phyloP scores from a whole-genome alignment of 768 basidiomycete species.

The Hericium alpestre region DNA sequence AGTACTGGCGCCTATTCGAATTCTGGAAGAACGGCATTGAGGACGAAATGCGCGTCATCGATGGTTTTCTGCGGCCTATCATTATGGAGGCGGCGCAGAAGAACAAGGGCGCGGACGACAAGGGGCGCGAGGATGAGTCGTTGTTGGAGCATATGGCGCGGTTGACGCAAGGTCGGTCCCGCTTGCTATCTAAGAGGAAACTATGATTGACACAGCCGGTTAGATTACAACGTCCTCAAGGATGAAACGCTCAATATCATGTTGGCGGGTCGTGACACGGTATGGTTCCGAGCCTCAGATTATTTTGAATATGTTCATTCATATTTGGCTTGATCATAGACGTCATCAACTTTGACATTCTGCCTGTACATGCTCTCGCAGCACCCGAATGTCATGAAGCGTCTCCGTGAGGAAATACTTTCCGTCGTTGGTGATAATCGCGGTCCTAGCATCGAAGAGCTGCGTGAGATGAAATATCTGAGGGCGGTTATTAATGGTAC shows the following conservation, averaged over 20 bases:
- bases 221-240: constrained; percentile 21
- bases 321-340: constrained; percentile 10
- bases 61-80: constrained; percentile 1
- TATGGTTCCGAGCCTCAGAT: not conserved
- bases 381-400: constrained; percentile 18
- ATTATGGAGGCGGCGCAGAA: constrained; percentile 4
- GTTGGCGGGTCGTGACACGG: constrained; percentile 25
- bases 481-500: constrained; percentile 24
- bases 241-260: constrained; percentile 26
- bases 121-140: constrained; percentile 21
- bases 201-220: constrained; percentile 19
- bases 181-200: too few relatives aligned
- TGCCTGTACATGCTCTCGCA: constrained; percentile 21
- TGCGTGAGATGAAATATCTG: constrained; percentile 24
- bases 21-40: not conserved
- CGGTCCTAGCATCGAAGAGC: constrained; percentile 21
- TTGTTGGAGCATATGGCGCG: constrained; percentile 31
- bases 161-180: constrained; percentile 15
- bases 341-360: constrained; percentile 20
- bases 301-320: too few relatives aligned
- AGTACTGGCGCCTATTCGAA: not conserved
- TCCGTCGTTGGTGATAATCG: constrained; percentile 15
- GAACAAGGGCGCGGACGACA: not conserved
- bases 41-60: not conserved
- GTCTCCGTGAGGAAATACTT: constrained; percentile 22